Conservation (phyloP, 768 basidiomycete genomes). For the Phanerochaete carnosa region DNA sequence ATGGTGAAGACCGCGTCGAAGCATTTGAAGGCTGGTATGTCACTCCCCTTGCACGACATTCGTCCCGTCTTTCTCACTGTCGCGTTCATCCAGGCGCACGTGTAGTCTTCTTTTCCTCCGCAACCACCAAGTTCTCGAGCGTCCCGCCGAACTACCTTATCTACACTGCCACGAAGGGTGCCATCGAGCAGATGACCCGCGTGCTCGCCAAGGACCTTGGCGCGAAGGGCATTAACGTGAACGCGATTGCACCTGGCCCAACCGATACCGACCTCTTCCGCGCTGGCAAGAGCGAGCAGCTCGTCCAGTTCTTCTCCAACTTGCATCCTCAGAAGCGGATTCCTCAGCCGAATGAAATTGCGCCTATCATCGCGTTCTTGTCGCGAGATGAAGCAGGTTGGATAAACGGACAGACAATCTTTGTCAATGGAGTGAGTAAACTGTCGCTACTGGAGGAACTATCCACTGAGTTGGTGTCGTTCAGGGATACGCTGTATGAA, state of each 20-base stretch:
- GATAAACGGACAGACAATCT: slow-evolving; percentile 51
- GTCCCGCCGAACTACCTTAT: slow-evolving; percentile 43
- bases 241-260: slow-evolving; percentile 47
- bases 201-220: slow-evolving; percentile 53
- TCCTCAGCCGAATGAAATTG: slow-evolving; percentile 46
- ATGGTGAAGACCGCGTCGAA: slow-evolving; percentile 41
- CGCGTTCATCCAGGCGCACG: slow-evolving; percentile 35
- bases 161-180: slow-evolving; percentile 52
- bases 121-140: slow-evolving; percentile 37
- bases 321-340: slow-evolving; percentile 42
- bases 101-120: slow-evolving; percentile 52
- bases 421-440: slow-evolving; percentile 47
- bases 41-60: background rate
- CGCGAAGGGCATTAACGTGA: slow-evolving; percentile 44
- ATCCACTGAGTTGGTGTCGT: background rate
- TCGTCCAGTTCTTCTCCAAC: slow-evolving; percentile 41
- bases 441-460: background rate
- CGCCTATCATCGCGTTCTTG: slow-evolving; percentile 45
- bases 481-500: background rate
- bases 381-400: slow-evolving; percentile 48
- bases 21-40: slow-evolving; percentile 39
- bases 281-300: slow-evolving; percentile 40
- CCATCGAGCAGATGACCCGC: slow-evolving; percentile 51
- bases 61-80: background rate
- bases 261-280: slow-evolving; percentile 49